A percentile compares a stretch with the other conserved stretches of the same genome.
These are phyloP conservation scores for Kodamaea anthophila DNA, from an alignment of 1,139 yeast genomes.

Conservation along the genomic window DNA sequence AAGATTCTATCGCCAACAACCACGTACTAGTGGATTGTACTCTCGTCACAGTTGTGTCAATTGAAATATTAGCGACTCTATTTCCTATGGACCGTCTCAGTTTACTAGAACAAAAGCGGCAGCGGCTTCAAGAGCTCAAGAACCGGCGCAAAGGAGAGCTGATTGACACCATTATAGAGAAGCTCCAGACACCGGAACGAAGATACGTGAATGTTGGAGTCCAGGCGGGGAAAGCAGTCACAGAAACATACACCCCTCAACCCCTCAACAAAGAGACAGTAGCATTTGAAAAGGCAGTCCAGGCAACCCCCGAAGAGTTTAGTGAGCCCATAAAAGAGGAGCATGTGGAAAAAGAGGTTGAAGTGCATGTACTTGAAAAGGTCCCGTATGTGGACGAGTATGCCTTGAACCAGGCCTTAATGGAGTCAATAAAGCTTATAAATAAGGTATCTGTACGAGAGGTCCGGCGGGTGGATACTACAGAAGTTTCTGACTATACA, in stretches of 20 bases:
- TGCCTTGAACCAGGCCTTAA: conserved; percentile 11
- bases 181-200: conserved; percentile 8
- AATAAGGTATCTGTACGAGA: conserved; percentile 12
- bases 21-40: no score
- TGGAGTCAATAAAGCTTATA: conserved; percentile 15
- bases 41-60: no score
- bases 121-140: conserved; percentile 35
- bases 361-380: background rate
- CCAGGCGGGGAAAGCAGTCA: conserved; percentile 14
- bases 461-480: conserved; percentile 8
- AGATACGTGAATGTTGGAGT: conserved; percentile 20
- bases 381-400: conserved; percentile 8
- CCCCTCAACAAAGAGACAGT: conserved; percentile 19
- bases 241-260: conserved; percentile 4
- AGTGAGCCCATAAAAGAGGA: conserved; percentile 1
- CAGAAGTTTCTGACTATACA: conserved; percentile 10
- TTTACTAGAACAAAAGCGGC: conserved; percentile 37
- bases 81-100: conserved; percentile 36
- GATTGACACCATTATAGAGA: conserved; percentile 19
- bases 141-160: conserved; percentile 19
- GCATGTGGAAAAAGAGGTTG: background rate
- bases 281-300: conserved; percentile 29
- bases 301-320: conserved; percentile 13
- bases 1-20: no score
- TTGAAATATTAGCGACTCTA: no score